phyloP scores from a whole-genome alignment of 805 yeast genomes.

The Wickerhamomyces hampshirensis region DNA sequence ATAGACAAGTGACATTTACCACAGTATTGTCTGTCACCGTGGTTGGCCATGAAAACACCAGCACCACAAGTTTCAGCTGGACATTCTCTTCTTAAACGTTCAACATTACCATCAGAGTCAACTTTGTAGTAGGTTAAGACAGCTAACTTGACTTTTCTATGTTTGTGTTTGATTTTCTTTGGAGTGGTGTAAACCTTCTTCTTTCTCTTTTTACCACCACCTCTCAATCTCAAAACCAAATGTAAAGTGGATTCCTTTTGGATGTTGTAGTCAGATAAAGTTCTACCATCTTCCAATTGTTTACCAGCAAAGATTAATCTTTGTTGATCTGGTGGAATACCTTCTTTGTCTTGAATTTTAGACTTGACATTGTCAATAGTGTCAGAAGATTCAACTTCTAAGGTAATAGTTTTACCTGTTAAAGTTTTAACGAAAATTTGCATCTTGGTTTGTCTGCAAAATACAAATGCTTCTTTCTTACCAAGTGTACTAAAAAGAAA shows the following conservation, averaged over 20 bases:
- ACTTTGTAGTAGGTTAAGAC: constrained; percentile 99
- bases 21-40: constrained; percentile 97
- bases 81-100: constrained; percentile 98
- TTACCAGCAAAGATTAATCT: constrained; percentile 97
- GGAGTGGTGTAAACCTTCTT: constrained; percentile 99
- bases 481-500: constrained; percentile 14
- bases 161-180: constrained; percentile 99
- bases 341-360: constrained; percentile 96
- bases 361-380: constrained; percentile 96
- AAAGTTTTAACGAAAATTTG: constrained; percentile 99
- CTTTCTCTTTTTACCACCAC: constrained; percentile 99
- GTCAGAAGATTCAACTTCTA: constrained; percentile 97
- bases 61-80: constrained; percentile 92
- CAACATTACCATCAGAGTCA: constrained; percentile 96
- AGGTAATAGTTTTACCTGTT: constrained; percentile 98
- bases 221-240: constrained; percentile 96
- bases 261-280: constrained; percentile 95
- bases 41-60: constrained; percentile 99
- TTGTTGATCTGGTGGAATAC: constrained; percentile 97
- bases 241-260: constrained; percentile 96
- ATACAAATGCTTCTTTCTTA: constrained; percentile 28
- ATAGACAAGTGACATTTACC: constrained; percentile 98
- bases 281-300: constrained; percentile 95
- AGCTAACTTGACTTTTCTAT: constrained; percentile 98
- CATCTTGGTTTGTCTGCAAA: constrained; percentile 60